Evolutionary conservation across 495 filamentous ascomycete species (phyloP), one percentile per base, ranked within the genome.

Genomic region (Penicillium longicatenatum): DNA sequence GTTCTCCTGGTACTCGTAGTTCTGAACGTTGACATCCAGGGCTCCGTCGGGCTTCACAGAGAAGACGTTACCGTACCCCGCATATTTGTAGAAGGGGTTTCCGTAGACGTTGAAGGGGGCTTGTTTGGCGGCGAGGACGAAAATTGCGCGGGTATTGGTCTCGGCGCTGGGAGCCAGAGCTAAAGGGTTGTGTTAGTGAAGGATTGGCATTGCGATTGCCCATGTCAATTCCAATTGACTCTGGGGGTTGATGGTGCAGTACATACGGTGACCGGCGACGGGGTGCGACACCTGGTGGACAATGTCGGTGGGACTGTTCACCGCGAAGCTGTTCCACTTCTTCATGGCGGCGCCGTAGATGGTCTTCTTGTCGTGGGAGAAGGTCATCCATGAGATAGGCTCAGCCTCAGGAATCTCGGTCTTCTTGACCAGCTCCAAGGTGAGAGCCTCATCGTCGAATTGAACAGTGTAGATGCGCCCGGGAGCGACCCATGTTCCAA

Each of bases 311-410:
- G 89, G 87, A 66, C 82, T 86, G 64, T 86, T 81, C 57, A 94
- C 89, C 41, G 83, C 75, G 66, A 89, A 91, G 70, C 87, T 90
- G 53, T 87, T 88, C 88, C 88, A 94, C 71, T 89, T 91, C 76
- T 94, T 94, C 89, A 92, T 91, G 57, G 89, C 86, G 6, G 89
- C 86, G 62, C 90, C 90, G 72, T 93, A 94, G 60, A 94, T 87
- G 70, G 89, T 86, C 72, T 91, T 91, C 71, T 86, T 89, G 54
- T 82, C 76, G 68, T 94, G 89, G 80, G 90, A 87, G 64, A 93
- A 91, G 41, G 88, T 87, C 86, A 94, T 92, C 90, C 90, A 94
- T 62, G 89, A 92, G 65, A 94, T 93, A 4, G 90, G 87, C 75
- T 94, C 89, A 46, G 91, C 86, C 39, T 88, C 74, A 9, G 89